These are phyloP conservation scores for Teratosphaeria destructans DNA, from an alignment of 2,329 filamentous ascomycete genomes.

Conservation along the genomic window DNA sequence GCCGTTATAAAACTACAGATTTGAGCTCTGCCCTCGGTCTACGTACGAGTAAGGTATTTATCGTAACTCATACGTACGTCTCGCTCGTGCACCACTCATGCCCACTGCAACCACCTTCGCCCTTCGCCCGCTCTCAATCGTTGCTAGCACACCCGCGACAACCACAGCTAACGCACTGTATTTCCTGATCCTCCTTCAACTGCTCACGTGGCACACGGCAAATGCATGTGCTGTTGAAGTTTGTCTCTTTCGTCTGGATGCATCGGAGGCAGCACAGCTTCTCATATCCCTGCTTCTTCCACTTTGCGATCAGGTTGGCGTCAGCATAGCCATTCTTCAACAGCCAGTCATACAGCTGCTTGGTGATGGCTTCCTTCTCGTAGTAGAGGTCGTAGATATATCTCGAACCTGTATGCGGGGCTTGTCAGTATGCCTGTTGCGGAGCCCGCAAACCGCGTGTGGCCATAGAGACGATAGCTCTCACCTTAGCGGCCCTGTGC, in stretches of 20 bases:
- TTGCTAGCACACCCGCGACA: constrained; percentile 83
- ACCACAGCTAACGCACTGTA: constrained; percentile 91
- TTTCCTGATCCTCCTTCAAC: constrained; percentile 78
- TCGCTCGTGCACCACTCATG: background rate
- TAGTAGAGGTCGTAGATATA: constrained; percentile 99
- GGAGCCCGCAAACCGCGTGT: constrained; percentile 7
- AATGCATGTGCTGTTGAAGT: constrained; percentile 95
- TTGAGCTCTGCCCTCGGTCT: background rate
- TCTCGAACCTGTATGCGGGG: constrained; percentile 44
- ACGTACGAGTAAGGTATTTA: background rate
- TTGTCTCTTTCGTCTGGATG: constrained; percentile 99
- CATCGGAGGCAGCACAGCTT: constrained; percentile 95
- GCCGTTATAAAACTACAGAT: background rate
- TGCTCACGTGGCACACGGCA: constrained; percentile 86
- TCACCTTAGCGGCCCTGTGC: constrained; percentile 22
- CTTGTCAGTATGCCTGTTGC: constrained; percentile 11
- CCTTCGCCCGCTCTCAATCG: constrained; percentile 46
- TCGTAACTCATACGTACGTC: background rate
- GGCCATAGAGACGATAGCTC: constrained; percentile 20
- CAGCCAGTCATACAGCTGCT: constrained; percentile 86
- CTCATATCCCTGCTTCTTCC: constrained; percentile 99
- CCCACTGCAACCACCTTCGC: background rate
- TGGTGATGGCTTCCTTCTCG: constrained; percentile 90
- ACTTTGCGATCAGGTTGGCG: constrained; percentile 92
- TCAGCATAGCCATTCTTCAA: constrained; percentile 96